A percentile compares a stretch with the other conserved stretches of the same genome.
These are phyloP conservation scores for Scedosporium aurantiacum DNA, from an alignment of 2,329 filamentous ascomycete species.

Conservation along the genomic window DNA sequence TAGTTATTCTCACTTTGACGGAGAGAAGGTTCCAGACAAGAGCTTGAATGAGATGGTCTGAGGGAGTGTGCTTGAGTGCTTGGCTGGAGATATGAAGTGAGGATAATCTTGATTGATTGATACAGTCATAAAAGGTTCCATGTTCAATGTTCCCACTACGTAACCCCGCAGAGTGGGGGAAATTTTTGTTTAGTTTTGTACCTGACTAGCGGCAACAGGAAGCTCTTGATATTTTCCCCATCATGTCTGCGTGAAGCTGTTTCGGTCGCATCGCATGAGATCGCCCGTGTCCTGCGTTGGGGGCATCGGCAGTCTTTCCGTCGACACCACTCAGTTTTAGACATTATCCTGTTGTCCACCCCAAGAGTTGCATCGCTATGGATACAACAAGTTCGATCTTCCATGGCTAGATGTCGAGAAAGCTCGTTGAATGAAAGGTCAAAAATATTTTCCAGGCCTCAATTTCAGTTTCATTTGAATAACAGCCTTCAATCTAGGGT, in stretches of 20 bases:
- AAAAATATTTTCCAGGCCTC: too few species aligned
- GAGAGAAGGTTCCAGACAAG: neutral
- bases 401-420: too few species aligned
- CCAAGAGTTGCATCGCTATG: too few species aligned
- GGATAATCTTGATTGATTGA: neutral
- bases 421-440: too few species aligned
- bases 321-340: neutral
- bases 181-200: neutral
- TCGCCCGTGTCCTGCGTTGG: neutral
- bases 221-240: neutral
- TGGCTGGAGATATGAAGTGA: neutral
- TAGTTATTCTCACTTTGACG: neutral
- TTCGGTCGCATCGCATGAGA: neutral
- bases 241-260: neutral
- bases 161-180: constrained; percentile 1
- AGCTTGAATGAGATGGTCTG: neutral
- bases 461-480: too few species aligned
- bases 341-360: too few species aligned
- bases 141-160: neutral
- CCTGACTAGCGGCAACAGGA: neutral
- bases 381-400: too few species aligned
- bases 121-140: neutral
- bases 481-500: too few species aligned
- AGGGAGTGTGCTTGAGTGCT: neutral
- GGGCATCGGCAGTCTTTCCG: neutral